Evolutionary conservation across 805 yeast genomes (phyloP), one percentile per base, ranked within the genome.

Genomic region (Hanseniaspora pseudoguilliermondii): DNA sequence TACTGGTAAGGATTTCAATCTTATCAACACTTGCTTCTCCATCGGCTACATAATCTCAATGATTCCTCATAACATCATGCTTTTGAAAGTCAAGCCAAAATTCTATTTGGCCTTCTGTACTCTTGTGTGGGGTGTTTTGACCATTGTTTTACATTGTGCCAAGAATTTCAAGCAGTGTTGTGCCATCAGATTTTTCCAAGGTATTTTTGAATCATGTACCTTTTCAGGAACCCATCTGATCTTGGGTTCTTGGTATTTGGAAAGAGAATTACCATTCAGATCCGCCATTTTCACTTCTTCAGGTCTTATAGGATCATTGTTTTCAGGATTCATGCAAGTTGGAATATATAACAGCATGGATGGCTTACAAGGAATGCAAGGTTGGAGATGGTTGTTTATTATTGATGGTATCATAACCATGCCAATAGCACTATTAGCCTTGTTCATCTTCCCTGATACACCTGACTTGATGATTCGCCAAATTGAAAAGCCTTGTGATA

Each of bases 371-470:
- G 82, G 82, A 0, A 64, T 80, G 16, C 72, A 73, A 3, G 85
- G 86, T 8, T 81, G 84, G 84, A 73, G 82, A 65, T 81, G 85
- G 85, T 64, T 81, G n/a, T 82, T 80, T 62, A 77, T 82, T 47
- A 78, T 81, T 59, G 84, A 81, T 65, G 80, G 79, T 60, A 61
- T 78, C 35, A 72, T 81, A 47, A 80, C 85, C 0, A 62, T 81
- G 3, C 84, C 84, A 1, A 75, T 81, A 55, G 76, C 78, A 3
- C 39, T 80, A 4, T 79, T 75, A 59, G 85, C 86, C 0, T 71
- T 78, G 41, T 48, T 82, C 2, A 75, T 75, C 55, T 79, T 81
- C 64, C 86, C 86, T 13, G 84, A 81, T 62, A 69, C 73, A 2
- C 83, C 83, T 11, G 77, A 73, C n/a, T 64, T 62, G 7, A 2